Evolutionary conservation across 177 flowering plant genomes (phyloP), one percentile per base, ranked within the genome.

Genomic region (Vitis hybrid): DNA sequence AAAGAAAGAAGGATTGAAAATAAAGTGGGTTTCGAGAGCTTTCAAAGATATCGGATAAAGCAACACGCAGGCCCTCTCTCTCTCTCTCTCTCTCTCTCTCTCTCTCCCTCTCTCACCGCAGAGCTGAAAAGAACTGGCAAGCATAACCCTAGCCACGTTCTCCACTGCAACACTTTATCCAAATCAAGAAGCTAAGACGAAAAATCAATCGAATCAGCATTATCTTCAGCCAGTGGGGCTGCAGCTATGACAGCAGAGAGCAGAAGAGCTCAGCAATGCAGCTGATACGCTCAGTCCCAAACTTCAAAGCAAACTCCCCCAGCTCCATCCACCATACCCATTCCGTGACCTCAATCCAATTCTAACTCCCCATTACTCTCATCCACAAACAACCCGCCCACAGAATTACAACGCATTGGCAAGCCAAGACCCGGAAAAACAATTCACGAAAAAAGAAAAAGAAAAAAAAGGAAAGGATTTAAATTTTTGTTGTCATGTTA

Each of bases 101-200:
- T 61, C 68, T 68, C 52, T 64, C 69, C 45, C 61, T 19, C 2
- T 12, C 26, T 52, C 32, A 2, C 21, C 49, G 23, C 19, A 13
- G 52, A 40, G 62, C 58, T 23, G 69, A 69, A 69, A 72, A 69
- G 66, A 67, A 66, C 63, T 68, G 72, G 72, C 69, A 64, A 56
- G 66, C 71, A 63, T 11, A 77, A 67, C 74, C 77, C 80, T 40
- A 73, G 54, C 79, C 79, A 72, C 73, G 76, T 69, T 72, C 55
- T 64, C 60, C 12, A 48, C 77, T 73, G 76, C 8, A 65, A 40
- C 40, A 73, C 75, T 70, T 73, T 70, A 63, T 72, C 79, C 63
- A 49, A 55, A 54, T 55, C 40, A 65, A 72, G 75, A 64, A 70
- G 61, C 54, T 34, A 30, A 17, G 4, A 52, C 2, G 23, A 14